Evolutionary conservation across 306 rosid species (phyloP), one percentile per base, ranked within the genome.

Genomic region (Castanea crenata): DNA sequence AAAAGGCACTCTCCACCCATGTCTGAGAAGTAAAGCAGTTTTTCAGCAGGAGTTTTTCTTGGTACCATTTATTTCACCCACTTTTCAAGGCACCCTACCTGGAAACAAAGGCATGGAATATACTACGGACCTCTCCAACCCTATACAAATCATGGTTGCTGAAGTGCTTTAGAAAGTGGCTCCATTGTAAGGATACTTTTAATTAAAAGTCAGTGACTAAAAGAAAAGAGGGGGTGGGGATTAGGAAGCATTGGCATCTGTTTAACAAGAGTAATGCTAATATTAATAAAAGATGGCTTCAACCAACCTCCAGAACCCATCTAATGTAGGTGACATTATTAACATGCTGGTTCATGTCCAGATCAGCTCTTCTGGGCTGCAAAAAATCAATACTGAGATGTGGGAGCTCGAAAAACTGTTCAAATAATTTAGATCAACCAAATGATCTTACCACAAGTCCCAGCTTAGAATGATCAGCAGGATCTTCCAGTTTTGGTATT

Each of bases 321-420:
- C 96, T 98, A 59, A 92, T 90, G 79, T 92, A 91, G 55, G 92
- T 78, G 77, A 95, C 99, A 58, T 95, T 95, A 86, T 92, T 95
- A 83, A 95, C 98, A 84, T 92, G 98, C 77, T 89, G 97, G 80
- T 95, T 95, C 99, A 91, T 92, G 89, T 95, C 98, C 38, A 95
- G 85, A 87, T 95, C 98, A 29, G 97, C 97, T 88, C 99, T 90
- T 80, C 98, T 83, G 15, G 98, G 97, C 99, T 95, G 94, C 81
- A 81, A 76, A 16, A 25, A 6, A 76, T 49, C 55, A 64, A 77
- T 13, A 64, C 85, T 90, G 62, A 88, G 83, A 85, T 25, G 27
- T 25, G 27, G 27, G 27, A 1, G 81, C 75, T 73, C 70, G 52
- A 54, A 69, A 87, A 18, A 76, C 83, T 7, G 51, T 34, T 19